These are phyloP conservation scores for Nyctanthes arbortristis DNA, from an alignment of 257 asterid species.

Conservation along the genomic window DNA sequence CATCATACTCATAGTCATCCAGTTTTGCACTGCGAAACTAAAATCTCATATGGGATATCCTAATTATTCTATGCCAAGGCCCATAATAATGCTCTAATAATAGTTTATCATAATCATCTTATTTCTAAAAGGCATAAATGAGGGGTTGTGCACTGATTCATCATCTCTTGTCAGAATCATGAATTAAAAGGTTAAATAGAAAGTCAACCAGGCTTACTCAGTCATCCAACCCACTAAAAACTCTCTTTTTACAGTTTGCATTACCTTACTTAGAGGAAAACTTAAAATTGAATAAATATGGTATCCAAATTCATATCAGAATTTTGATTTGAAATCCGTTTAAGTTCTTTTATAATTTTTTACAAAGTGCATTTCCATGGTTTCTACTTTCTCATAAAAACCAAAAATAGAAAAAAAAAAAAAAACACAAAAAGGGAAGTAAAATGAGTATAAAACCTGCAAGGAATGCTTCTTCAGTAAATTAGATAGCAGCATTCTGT, in stretches of 20 bases:
- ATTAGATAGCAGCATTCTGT: slow-evolving; percentile 52
- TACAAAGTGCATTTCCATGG: too few species aligned
- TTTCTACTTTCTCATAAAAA: not conserved
- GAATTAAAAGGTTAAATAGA: not conserved
- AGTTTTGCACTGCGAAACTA: not conserved
- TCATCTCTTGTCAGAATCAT: not conserved
- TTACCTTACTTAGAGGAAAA: not conserved
- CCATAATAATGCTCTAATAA: not conserved
- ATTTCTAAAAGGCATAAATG: not conserved
- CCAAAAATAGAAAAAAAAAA: not conserved
- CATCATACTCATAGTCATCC: not conserved
- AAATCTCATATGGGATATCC: not conserved
- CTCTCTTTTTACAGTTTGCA: not conserved
- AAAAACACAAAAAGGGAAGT: not conserved
- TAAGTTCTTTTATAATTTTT: too few species aligned
- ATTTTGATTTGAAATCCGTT: too few species aligned
- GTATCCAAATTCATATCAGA: too few species aligned
- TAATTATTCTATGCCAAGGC: not conserved
- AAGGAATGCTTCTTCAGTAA: slow-evolving; percentile 53
- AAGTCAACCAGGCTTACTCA: not conserved
- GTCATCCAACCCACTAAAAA: not conserved
- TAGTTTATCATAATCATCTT: not conserved
- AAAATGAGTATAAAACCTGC: slow-evolving; percentile 52
- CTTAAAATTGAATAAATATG: too few species aligned
- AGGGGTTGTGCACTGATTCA: not conserved